Conservation (phyloP, 1,139 yeast species). For the Yamadazyma trypodendri region DNA sequence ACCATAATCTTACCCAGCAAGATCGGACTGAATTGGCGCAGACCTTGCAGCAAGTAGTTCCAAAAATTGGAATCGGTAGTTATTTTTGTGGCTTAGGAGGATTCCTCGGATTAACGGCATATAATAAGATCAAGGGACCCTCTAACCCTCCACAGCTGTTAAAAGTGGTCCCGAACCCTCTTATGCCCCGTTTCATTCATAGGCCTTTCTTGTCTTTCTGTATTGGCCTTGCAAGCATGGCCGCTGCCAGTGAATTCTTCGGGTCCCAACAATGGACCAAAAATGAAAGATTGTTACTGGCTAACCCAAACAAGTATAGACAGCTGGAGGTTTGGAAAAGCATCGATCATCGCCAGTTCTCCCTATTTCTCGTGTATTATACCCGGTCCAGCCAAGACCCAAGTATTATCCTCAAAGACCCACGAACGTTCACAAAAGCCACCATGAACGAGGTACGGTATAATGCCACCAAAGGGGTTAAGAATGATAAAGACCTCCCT, state of each 20-base stretch:
- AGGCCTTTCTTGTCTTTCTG: slow-evolving; percentile 36
- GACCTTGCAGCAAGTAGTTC: slow-evolving; percentile 26
- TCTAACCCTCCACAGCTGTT: slow-evolving; percentile 6
- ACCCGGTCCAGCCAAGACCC: slow-evolving; percentile 34
- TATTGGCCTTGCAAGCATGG: slow-evolving; percentile 28
- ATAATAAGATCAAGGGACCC: slow-evolving; percentile 12
- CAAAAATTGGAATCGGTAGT: slow-evolving; percentile 28
- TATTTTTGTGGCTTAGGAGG: slow-evolving; percentile 24
- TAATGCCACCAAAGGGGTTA: slow-evolving; percentile 18
- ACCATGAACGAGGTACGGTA: slow-evolving; percentile 28
- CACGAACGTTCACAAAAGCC: slow-evolving; percentile 19
- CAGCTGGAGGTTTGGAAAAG: slow-evolving; percentile 36
- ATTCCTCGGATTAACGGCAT: slow-evolving; percentile 28
- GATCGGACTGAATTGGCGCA: slow-evolving; percentile 33
- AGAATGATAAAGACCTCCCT: slow-evolving; percentile 8
- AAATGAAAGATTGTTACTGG: too few species aligned
- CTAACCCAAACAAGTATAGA: slow-evolving; percentile 11
- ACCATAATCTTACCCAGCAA: slow-evolving; percentile 27
- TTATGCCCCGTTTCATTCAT: slow-evolving; percentile 18
- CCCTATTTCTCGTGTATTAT: slow-evolving; percentile 38
- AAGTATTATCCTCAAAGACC: slow-evolving; percentile 32
- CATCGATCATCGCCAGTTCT: slow-evolving; percentile 38
- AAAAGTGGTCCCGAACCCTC: slow-evolving; percentile 3
- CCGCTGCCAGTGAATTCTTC: slow-evolving; percentile 23
- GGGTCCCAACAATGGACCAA: too few species aligned